These are phyloP conservation scores for Carex cristatella DNA, from an alignment of 176 grass and related monocot species.

Conservation along the genomic window DNA sequence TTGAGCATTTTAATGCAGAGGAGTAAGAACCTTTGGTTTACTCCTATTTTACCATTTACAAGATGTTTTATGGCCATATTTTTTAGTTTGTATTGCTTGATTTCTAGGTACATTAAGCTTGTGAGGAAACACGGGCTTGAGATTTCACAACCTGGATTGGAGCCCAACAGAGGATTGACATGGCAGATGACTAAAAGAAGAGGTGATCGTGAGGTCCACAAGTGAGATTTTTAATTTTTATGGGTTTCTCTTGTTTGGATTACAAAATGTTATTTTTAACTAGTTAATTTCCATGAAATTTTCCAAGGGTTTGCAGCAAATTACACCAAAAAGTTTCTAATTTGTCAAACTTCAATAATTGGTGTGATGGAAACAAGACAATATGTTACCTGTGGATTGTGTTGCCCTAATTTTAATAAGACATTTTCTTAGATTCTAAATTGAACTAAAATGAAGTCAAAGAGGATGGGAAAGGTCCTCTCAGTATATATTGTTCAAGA, in stretches of 20 bases:
- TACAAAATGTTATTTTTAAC: not conserved
- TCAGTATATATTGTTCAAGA: not conserved
- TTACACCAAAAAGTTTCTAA: not conserved
- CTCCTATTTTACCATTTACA: not conserved
- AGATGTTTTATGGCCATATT: not conserved
- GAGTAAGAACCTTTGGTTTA: constrained; percentile 42
- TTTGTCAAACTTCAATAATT: not conserved
- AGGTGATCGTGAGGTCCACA: constrained; percentile 74
- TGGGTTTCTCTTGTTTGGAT: constrained; percentile 13
- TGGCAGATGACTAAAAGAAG: constrained; percentile 99
- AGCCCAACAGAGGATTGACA: constrained; percentile 63
- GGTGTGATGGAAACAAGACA: not conserved
- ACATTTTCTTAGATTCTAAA: not conserved
- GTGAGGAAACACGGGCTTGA: constrained; percentile 83
- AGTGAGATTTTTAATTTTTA: constrained; percentile 41
- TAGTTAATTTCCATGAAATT: not conserved
- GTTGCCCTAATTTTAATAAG: not conserved
- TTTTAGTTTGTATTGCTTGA: not conserved
- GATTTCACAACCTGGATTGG: constrained; percentile 91
- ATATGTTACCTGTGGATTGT: not conserved
- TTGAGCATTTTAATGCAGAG: constrained; percentile 83
- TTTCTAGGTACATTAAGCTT: constrained; percentile 63
- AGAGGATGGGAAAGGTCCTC: not conserved
- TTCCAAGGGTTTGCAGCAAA: not conserved
- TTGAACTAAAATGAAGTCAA: not conserved